These are phyloP conservation scores for Carex pumila DNA, from an alignment of 176 grass and related monocot species.

Conservation along the genomic window DNA sequence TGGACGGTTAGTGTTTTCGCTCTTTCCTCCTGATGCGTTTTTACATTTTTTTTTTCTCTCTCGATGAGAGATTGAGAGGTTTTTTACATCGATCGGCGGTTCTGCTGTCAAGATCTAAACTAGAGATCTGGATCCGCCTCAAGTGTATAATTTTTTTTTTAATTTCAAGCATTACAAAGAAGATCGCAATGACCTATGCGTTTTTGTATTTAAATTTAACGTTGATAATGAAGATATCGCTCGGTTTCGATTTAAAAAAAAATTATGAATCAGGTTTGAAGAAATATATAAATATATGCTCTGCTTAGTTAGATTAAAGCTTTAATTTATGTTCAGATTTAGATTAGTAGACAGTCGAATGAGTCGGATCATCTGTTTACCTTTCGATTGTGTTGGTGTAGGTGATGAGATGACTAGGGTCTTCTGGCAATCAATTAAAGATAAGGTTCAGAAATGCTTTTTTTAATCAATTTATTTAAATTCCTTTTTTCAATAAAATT, in stretches of 20 bases:
- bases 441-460: conserved; percentile 46
- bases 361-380: too few relatives aligned
- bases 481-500: not conserved
- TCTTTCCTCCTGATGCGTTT: not conserved
- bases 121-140: not conserved
- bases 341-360: not conserved
- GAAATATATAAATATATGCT: not conserved
- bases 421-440: conserved; percentile 94
- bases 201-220: not conserved
- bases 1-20: conserved; percentile 66
- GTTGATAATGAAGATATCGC: not conserved
- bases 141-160: conserved; percentile 9
- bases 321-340: not conserved
- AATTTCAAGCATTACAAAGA: not conserved
- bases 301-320: not conserved
- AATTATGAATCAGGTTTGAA: not conserved
- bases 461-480: not conserved
- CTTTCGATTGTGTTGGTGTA: conserved; percentile 23
- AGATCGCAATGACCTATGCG: conserved; percentile 23
- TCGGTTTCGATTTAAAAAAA: not conserved
- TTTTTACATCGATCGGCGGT: not conserved
- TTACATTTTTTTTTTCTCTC: not conserved
- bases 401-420: conserved; percentile 96
- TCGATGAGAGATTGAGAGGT: not conserved
- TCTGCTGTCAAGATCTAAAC: not conserved